Base-by-base conservation (phyloP, 352 stramenopile species). In the Paralagenidium karlingii region DNA sequence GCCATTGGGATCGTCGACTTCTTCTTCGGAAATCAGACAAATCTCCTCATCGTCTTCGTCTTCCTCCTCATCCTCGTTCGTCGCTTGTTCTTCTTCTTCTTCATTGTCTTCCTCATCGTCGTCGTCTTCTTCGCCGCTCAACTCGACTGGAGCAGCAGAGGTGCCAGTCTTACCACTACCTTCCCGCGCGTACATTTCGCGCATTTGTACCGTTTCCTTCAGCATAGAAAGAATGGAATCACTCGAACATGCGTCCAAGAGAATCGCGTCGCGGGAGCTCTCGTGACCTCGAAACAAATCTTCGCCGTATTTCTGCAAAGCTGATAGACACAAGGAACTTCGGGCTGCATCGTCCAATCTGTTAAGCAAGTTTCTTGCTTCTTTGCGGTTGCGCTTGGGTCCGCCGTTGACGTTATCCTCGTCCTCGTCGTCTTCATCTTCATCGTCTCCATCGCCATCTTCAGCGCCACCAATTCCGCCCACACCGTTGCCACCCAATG, bases 251-350 rank as follows among this genome's bases (percentile, higher is more conserved):
- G 70, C 70, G 32, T 79, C 70, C 8, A 84, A 43, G 6, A 84
- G 43, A 22, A 84, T 75, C 0, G 56, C 64, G 32, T 84, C 70
- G 24, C 70, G 67, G 4, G 62, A 61, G 8, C 50, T 33, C 38
- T 84, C 69, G 34, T 80, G 69, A 13, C 64, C 64, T 8, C 63
- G 63, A 38, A 84, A 80, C 16, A 81, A 39, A 47, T 80, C 67
- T 36, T 77, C 66, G 3, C 69, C 66, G 37, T 81, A 81, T 26
- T 83, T 83, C 40, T 79, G 59, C 37, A 83, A 38, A 16, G 69
- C 69, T 4, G 52, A 70, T 1, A 83, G 43, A 31, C 64, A 71
- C 38, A 83, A 45, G 29, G 67, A 77, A 38, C 59, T 81, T 1
- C 69, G 54, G 12, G 61, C 46, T 33, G 66, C 67, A 43, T 71